phyloP scores from a whole-genome alignment of 306 rosid genomes.

The Lablab purpureus region DNA sequence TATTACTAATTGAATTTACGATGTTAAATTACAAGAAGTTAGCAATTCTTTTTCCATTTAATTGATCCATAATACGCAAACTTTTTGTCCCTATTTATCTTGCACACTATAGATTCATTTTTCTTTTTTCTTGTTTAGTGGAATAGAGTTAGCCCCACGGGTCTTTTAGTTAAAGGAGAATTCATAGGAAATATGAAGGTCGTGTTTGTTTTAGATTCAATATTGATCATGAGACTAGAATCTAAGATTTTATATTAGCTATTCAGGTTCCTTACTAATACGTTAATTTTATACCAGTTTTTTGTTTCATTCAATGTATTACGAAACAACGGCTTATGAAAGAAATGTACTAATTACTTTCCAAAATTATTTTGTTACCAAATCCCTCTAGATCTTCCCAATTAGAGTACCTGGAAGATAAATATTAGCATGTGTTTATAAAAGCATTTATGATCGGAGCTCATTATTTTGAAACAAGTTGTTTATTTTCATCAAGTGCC shows the following conservation, averaged over 20 bases:
- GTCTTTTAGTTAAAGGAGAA: not conserved
- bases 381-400: not conserved
- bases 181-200: not conserved
- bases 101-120: not conserved
- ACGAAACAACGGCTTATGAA: not conserved
- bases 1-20: not conserved
- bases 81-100: not conserved
- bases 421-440: not conserved
- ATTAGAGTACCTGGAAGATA: not conserved
- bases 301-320: not conserved
- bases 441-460: not conserved
- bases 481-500: constrained; percentile 1
- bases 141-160: not conserved
- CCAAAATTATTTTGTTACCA: not conserved
- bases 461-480: not conserved
- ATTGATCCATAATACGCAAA: not conserved
- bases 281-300: too few relatives aligned
- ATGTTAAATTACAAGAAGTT: not conserved
- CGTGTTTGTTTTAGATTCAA: too few relatives aligned
- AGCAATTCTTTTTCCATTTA: not conserved
- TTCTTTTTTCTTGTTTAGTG: not conserved
- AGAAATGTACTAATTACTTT: not conserved
- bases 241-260: too few relatives aligned
- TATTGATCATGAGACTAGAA: too few relatives aligned
- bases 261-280: too few relatives aligned